These are phyloP conservation scores for Chlamydomonas incerta DNA, from an alignment of 139 green algal genomes.

Conservation along the genomic window DNA sequence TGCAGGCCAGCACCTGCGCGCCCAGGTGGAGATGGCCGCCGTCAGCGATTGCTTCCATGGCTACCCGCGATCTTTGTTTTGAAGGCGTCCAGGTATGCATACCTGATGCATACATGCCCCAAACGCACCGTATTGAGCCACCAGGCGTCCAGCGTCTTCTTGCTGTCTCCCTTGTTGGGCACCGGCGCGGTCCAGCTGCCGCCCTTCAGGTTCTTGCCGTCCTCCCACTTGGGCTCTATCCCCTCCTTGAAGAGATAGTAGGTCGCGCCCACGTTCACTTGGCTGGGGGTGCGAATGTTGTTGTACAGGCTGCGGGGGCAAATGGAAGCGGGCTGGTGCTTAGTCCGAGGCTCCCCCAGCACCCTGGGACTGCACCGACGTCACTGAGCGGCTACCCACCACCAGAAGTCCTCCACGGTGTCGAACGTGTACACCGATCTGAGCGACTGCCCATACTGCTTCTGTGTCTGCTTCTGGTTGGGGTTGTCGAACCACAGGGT, in stretches of 20 bases:
- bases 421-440: constrained; percentile 93
- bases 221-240: constrained; percentile 99
- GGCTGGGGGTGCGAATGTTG: constrained; percentile 95
- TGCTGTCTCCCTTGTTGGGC: constrained; percentile 68
- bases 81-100: no score
- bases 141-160: constrained; percentile 86
- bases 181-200: constrained; percentile 94
- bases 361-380: no score
- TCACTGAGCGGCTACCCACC: constrained; percentile 70
- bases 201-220: constrained; percentile 87
- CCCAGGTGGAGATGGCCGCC: no score
- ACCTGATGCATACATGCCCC: no score
- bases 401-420: constrained; percentile 99
- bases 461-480: constrained; percentile 73
- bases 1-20: constrained; percentile 94
- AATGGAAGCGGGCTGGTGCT: background rate
- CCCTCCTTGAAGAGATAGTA: constrained; percentile 98
- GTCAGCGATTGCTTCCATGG: background rate
- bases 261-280: constrained; percentile 86
- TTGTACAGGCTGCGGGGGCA: constrained; percentile 92
- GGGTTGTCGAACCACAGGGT: constrained; percentile 99
- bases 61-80: background rate
- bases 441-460: constrained; percentile 63
- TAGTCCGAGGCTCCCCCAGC: background rate
- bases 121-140: constrained; percentile 91